Conservation (phyloP, 345 rosid species). For the Erucastrum elatum region DNA sequence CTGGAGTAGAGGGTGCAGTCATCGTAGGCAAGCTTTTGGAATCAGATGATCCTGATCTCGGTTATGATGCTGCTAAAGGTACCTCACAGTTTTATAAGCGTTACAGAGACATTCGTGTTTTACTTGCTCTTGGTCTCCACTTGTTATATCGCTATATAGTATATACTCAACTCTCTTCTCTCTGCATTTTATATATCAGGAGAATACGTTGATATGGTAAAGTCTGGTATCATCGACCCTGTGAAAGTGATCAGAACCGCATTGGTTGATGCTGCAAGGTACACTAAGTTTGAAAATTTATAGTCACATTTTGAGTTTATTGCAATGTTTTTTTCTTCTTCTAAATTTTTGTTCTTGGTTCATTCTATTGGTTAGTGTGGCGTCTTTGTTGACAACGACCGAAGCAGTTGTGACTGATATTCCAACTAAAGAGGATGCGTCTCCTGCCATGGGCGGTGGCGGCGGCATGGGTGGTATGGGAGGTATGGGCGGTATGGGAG, state of each 20-base stretch:
- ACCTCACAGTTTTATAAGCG: neutral
- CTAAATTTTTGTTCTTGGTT: neutral
- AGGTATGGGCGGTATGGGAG: conserved; percentile 93
- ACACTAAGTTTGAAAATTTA: neutral
- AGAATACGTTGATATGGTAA: conserved; percentile 92
- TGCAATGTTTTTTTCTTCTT: neutral
- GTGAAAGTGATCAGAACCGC: conserved; percentile 96
- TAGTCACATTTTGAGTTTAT: neutral
- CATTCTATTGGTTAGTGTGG: conserved; percentile 52
- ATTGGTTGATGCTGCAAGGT: conserved; percentile 97
- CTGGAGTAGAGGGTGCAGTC: conserved; percentile 97
- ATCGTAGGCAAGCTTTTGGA: conserved; percentile 93
- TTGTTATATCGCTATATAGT: neutral
- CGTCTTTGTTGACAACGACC: conserved; percentile 94
- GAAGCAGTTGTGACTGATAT: conserved; percentile 88
- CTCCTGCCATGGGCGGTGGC: conserved; percentile 60
- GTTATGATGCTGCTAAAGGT: conserved; percentile 99
- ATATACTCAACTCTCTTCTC: neutral
- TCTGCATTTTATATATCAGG: conserved; percentile 48
- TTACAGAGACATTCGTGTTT: no score
- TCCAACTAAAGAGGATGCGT: conserved; percentile 73
- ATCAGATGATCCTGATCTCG: conserved; percentile 81
- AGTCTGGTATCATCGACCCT: conserved; percentile 90
- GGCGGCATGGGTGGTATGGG: conserved; percentile 66
- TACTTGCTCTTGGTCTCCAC: neutral